Base-by-base conservation (phyloP, 768 basidiomycete species). In the Pleurotus tuoliensis region DNA sequence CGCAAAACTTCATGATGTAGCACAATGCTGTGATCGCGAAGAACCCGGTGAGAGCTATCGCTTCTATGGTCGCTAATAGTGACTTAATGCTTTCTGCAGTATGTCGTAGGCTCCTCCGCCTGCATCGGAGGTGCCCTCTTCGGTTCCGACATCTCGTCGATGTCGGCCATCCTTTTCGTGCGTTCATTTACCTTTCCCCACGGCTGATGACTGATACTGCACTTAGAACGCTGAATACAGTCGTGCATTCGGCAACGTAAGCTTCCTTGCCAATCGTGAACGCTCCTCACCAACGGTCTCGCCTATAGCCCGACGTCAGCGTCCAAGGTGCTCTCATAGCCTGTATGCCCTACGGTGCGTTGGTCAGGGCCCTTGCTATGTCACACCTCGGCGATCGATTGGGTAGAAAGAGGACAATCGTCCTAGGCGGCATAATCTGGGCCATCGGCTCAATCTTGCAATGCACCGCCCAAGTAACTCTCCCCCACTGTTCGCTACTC, bases 61-160 rank as follows among this genome's bases (percentile, higher is more conserved):
- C 4, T 46, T 34, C 40, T 16, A 39, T 3, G 7, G 41, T 16
- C 11, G 45, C 13, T 45, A 37, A 5, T 24, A 20, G n/a, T 13
- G 43, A 2, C 13, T 4, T 2, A n/a, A 20, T 39, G 50, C 56
- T 16, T 24, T 4, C 11, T 47, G 51, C 59, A 89, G 87, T 89
- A 89, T 67, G 69, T 89, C 57, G 88, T 90, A 55, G 88, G 88
- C 25, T 83, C 86, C 15, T 90, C 90, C 70, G 88, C 88, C 68
- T 90, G 88, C 68, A 89, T 90, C 60, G 88, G 88, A 39, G 87
- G 88, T 61, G 86, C 86, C 48, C 80, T 90, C 37, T 90, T 89
- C 65, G 88, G 88, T 68, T 67, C 90, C 73, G 88, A 90, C 76
- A 88, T 90, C 65, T 86, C 87, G 63, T 89, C 87, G 66, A 90